phyloP scores from a whole-genome alignment of 2,329 filamentous ascomycete species.

The Talaromyces marneffei region DNA sequence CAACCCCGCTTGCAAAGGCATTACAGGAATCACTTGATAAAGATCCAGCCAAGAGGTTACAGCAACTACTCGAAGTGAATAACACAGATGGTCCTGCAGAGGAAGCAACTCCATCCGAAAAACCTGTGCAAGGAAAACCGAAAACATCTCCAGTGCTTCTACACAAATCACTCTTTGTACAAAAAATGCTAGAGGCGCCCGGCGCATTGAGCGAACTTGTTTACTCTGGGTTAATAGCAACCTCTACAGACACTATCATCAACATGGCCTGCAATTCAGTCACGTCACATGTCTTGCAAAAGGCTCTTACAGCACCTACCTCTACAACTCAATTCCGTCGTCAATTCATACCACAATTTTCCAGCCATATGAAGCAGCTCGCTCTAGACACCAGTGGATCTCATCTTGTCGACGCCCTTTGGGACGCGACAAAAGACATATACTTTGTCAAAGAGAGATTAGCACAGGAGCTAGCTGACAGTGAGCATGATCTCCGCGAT shows the following conservation, averaged over 20 bases:
- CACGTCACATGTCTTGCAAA: slow-evolving; percentile 59
- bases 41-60: slow-evolving; percentile 47
- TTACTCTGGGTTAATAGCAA: slow-evolving; percentile 62
- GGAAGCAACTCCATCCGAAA: slow-evolving; percentile 29
- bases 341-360: slow-evolving; percentile 59
- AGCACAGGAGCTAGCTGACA: slow-evolving; percentile 55
- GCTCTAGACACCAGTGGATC: slow-evolving; percentile 59
- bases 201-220: slow-evolving; percentile 64
- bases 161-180: slow-evolving; percentile 77
- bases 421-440: slow-evolving; percentile 57
- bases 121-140: slow-evolving; percentile 34
- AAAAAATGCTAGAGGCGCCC: slow-evolving; percentile 69
- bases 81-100: slow-evolving; percentile 46
- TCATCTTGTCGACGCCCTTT: slow-evolving; percentile 62
- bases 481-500: slow-evolving; percentile 58
- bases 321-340: slow-evolving; percentile 54
- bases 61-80: slow-evolving; percentile 56
- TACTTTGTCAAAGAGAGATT: slow-evolving; percentile 64
- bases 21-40: slow-evolving; percentile 54
- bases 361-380: slow-evolving; percentile 55
- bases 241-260: slow-evolving; percentile 52
- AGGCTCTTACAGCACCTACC: slow-evolving; percentile 52
- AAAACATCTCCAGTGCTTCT: slow-evolving; percentile 48
- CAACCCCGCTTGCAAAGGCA: slow-evolving; percentile 49
- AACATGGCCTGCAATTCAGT: slow-evolving; percentile 59